Percentiles rank a stretch among this genome's conserved stretches.
Evolutionary conservation across 2,329 filamentous ascomycete species (phyloP).

Genomic region (Fusarium subglutinans): DNA sequence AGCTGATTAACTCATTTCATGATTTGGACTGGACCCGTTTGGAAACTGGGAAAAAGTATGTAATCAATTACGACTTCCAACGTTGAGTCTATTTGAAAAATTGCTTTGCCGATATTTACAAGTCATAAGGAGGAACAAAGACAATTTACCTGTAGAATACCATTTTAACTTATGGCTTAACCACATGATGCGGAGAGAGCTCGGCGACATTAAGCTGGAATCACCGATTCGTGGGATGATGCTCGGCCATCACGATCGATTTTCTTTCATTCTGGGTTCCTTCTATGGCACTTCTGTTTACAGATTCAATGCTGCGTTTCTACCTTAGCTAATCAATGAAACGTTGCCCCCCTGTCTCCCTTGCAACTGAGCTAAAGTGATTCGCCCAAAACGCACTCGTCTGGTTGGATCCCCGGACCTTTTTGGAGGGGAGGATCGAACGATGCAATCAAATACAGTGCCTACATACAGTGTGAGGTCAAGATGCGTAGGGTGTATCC

Average conservation of each 20-base stretch:
- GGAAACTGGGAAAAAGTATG: background rate
- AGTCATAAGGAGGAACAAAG: background rate
- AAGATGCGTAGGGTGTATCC: background rate
- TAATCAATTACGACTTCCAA: background rate
- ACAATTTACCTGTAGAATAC: background rate
- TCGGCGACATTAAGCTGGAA: background rate
- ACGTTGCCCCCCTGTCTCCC: background rate
- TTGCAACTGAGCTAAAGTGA: conserved; percentile 8
- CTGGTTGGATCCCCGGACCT: conserved; percentile 30
- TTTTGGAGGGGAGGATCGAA: conserved; percentile 37
- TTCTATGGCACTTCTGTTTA: conserved; percentile 20
- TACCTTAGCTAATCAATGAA: conserved; percentile 1
- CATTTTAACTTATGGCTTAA: background rate
- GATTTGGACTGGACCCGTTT: background rate
- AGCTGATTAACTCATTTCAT: conserved; percentile 1
- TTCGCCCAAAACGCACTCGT: background rate
- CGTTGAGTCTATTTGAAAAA: background rate
- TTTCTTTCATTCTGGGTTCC: conserved; percentile 14
- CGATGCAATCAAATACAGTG: conserved; percentile 41
- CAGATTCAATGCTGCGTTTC: conserved; percentile 1
- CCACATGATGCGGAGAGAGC: background rate
- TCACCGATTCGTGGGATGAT: conserved; percentile 18
- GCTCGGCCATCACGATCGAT: conserved; percentile 18
- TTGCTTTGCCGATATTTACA: conserved; percentile 4
- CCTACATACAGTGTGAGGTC: conserved; percentile 13